Evolutionary conservation across 73 alveolate species (phyloP), one percentile per base, ranked within the genome.

Genomic region (Paramecium tetraurelia): DNA sequence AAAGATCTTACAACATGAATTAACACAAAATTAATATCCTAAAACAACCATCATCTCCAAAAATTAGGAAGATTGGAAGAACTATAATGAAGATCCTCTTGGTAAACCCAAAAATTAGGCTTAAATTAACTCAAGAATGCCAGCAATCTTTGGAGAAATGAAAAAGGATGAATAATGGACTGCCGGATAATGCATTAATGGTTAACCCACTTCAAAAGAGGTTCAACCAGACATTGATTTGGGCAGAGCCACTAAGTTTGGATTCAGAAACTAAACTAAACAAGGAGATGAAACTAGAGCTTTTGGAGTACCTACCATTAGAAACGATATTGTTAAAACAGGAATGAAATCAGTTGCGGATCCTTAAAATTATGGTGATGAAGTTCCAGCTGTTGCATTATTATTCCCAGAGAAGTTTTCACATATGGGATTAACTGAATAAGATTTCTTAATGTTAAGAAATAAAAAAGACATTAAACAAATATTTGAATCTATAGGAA

Each of bases 341-440:
- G 59, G 58, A 36, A 70, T 70, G 94, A 89, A 89, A 43, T 89
- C 94, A 8, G 87, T 89, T 12, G 94, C 94, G 21, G 94, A 89
- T 89, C 94, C 94, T 22, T 36, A 89, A 83, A 89, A 89, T 71
- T 89, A 89, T 89, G 94, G 94, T 40, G 94, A 89, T 70, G 94
- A 89, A 89, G 87, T 70, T 40, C 94, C 94, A 16, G 94, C 94
- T 44, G 94, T 89, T 16, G 80, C 46, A n/a, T 83, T 89, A 29
- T 35, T 89, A 16, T 89, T 89, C 63, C 94, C 94, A 21, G 71
- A 89, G 24, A 89, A 89, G 29, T 89, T 70, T 31, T 77, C 86
- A 46, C 87, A 89, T 46, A 89, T 89, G 94, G 94, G 94, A 38
- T 58, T 89, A 14, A 44, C 71, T 14, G 50, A 69, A 71, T 84